A percentile compares a stretch with the other conserved stretches of the same genome.
These are phyloP conservation scores for Scopulariopsis brevicaulis DNA, from an alignment of 2,329 filamentous ascomycete species.

Conservation along the genomic window DNA sequence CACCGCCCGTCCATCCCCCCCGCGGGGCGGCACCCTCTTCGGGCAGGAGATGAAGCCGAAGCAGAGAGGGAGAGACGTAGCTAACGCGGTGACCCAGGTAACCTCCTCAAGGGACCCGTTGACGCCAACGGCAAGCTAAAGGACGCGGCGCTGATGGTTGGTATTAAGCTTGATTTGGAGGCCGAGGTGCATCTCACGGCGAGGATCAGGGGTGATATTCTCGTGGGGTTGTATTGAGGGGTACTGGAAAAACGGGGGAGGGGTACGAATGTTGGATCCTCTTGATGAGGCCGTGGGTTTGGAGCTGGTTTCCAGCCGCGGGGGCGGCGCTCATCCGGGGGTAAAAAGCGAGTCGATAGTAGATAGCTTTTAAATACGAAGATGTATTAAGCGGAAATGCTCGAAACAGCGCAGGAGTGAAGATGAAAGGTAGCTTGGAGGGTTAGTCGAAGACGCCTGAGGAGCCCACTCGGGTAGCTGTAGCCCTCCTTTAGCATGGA, in stretches of 20 bases:
- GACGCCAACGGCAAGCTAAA: slow-evolving; percentile 47
- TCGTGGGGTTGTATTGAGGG: slow-evolving; percentile 40
- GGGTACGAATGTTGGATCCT: not conserved
- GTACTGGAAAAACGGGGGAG: not conserved
- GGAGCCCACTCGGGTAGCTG: too few species aligned
- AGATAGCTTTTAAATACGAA: too few species aligned
- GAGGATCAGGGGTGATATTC: slow-evolving; percentile 48
- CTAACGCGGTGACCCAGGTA: slow-evolving; percentile 20
- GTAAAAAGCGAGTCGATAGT: not conserved
- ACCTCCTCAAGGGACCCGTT: slow-evolving; percentile 43
- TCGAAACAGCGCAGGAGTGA: too few species aligned
- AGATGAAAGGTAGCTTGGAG: too few species aligned
- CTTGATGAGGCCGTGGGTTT: not conserved
- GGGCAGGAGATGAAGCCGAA: too few species aligned
- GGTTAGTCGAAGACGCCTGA: too few species aligned
- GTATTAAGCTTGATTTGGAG: slow-evolving; percentile 53
- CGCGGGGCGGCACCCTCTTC: too few species aligned
- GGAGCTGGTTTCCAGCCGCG: not conserved
- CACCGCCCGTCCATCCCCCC: not conserved
- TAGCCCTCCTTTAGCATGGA: too few species aligned
- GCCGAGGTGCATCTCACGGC: slow-evolving; percentile 52
- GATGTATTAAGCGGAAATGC: too few species aligned
- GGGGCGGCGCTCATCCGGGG: not conserved
- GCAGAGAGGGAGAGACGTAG: not conserved
- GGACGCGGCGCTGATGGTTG: slow-evolving; percentile 44